Conservation (phyloP, 305 asterid genomes). For the Solanum hybrid region DNA sequence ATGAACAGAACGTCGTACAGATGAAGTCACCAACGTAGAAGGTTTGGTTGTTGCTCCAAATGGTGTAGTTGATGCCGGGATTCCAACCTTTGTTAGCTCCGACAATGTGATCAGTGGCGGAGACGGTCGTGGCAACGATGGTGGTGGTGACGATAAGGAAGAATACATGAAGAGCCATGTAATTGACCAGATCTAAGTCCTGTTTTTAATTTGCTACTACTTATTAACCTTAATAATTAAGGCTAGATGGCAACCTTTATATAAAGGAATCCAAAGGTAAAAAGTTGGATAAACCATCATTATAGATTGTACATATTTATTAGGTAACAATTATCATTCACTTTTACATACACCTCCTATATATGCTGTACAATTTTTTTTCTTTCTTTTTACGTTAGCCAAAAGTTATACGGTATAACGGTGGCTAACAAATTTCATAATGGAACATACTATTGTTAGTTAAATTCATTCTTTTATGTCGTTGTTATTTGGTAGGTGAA, state of each 20-base stretch:
- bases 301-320: neutral
- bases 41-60: conserved; percentile 85
- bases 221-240: neutral
- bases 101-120: conserved; percentile 86
- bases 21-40: conserved; percentile 76
- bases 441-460: neutral
- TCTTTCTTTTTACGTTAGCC: neutral
- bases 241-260: neutral
- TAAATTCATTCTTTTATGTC: neutral
- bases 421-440: neutral
- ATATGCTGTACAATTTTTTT: neutral
- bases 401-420: neutral
- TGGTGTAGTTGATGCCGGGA: conserved; percentile 79
- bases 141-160: conserved; percentile 24
- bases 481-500: neutral
- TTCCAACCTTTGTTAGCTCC: conserved; percentile 92
- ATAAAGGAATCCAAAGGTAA: neutral
- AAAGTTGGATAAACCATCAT: neutral
- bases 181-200: too few relatives aligned
- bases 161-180: conserved; percentile 12
- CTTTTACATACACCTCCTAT: neutral
- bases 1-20: conserved; percentile 20
- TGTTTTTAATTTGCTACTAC: too few relatives aligned
- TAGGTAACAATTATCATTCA: neutral
- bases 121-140: conserved; percentile 22